Percentiles rank a stretch among this genome's conserved stretches.
Evolutionary conservation across 371 early-diverging fungal genomes (phyloP).

Genomic region (Mortierella sp.): DNA sequence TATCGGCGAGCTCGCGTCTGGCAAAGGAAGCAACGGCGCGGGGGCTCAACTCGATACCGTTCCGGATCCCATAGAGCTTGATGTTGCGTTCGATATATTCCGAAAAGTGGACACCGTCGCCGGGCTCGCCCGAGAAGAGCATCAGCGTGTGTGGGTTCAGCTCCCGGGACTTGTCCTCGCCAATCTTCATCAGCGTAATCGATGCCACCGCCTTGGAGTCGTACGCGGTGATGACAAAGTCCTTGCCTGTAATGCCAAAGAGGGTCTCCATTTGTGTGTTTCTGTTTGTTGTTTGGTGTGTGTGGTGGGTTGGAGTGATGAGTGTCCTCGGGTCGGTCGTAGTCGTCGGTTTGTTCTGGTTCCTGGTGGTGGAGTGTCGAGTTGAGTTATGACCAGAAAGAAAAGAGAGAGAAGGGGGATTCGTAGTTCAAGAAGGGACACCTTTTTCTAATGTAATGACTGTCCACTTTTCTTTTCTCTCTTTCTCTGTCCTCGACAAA

Average conservation of each 20-base stretch:
- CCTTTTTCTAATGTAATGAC: neutral
- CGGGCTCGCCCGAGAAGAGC: constrained; percentile 93
- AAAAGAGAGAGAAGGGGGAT: too few species aligned
- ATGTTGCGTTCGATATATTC: constrained; percentile 96
- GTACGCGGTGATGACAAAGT: constrained; percentile 90
- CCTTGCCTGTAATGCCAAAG: constrained; percentile 95
- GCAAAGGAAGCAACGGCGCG: constrained; percentile 89
- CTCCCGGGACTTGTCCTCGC: constrained; percentile 89
- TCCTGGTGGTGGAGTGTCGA: too few species aligned
- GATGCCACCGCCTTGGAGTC: constrained; percentile 87
- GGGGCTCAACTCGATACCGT: constrained; percentile 86
- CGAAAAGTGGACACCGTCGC: constrained; percentile 94
- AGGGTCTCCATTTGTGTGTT: constrained; percentile 85
- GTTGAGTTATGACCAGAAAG: too few species aligned
- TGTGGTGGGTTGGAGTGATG: neutral
- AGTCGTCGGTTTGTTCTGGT: neutral
- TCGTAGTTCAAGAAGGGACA: too few species aligned
- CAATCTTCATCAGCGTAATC: constrained; percentile 93
- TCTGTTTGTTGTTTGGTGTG: neutral
- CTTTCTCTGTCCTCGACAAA: neutral
- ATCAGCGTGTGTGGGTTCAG: constrained; percentile 87
- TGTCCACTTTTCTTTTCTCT: neutral
- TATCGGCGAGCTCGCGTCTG: constrained; percentile 88
- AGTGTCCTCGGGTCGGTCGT: neutral
- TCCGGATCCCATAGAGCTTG: constrained; percentile 88